A percentile compares a stretch with the other conserved stretches of the same genome.
Evolutionary conservation across 2,329 filamentous ascomycete genomes (phyloP).

Genomic region (Verticillium dahliae): DNA sequence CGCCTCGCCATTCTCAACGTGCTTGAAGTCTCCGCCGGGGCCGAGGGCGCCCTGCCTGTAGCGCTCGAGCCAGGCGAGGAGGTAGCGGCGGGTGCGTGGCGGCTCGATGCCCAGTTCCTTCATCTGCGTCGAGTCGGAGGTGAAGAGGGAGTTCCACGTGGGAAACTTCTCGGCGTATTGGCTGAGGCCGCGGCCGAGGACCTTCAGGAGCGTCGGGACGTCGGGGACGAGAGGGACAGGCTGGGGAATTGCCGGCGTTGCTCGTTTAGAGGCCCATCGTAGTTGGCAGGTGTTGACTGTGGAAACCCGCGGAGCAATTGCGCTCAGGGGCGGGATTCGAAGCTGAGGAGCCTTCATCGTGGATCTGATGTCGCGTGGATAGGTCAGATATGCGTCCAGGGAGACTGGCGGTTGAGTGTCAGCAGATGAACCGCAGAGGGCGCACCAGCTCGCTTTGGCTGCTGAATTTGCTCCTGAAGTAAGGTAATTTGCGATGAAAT

Average conservation of each 20-base stretch:
- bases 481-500: not conserved
- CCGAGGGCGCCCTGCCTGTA: slow-evolving; percentile 75
- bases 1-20: slow-evolving; percentile 55
- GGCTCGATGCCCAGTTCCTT: slow-evolving; percentile 82
- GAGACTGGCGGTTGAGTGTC: not conserved
- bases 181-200: slow-evolving; percentile 83
- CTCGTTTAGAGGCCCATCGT: slow-evolving; percentile 18
- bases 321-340: slow-evolving; percentile 6
- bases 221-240: slow-evolving; percentile 85
- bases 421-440: not conserved
- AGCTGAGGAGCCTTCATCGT: slow-evolving; percentile 12
- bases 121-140: slow-evolving; percentile 68
- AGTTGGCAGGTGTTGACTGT: slow-evolving; percentile 25
- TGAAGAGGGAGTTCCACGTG: slow-evolving; percentile 87
- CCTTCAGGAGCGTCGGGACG: slow-evolving; percentile 74
- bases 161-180: slow-evolving; percentile 82
- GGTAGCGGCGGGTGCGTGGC: slow-evolving; percentile 72
- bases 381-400: not conserved
- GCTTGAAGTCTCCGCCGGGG: slow-evolving; percentile 72
- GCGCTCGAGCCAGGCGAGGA: slow-evolving; percentile 80
- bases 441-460: not conserved
- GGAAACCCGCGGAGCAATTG: slow-evolving; percentile 12
- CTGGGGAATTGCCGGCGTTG: slow-evolving; percentile 39
- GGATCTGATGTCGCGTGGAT: not conserved
- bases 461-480: not conserved